Evolutionary conservation across 2,329 filamentous ascomycete genomes (phyloP), one percentile per base, ranked within the genome.

Genomic region (Cladosporium velox): DNA sequence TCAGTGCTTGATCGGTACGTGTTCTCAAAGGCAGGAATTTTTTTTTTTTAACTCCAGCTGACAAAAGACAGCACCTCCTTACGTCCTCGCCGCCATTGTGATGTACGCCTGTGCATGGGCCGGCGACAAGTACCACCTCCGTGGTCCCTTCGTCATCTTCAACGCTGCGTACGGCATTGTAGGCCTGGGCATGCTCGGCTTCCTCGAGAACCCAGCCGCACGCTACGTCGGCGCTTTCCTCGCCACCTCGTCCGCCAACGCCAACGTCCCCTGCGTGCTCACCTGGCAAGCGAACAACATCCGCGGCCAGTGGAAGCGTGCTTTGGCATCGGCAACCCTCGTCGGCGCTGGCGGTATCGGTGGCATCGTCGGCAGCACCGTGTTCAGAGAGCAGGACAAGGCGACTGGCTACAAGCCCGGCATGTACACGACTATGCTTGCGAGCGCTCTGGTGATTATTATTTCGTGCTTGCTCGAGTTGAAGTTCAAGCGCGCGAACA

Each of bases 251-350:
- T 71, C 70, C 38, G 70, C 67, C 66, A 77, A 77, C 58, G 71
- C 88, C 70, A 94, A 95, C 75, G 83, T 94, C 4, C 92, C 92
- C 0, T 83, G 87, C 1, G 83, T 87, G 55, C 87, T 96, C 81
- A 86, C 91, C 0, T 95, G 92, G 80, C 91, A 94, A 80, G 91
- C 91, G 51, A 95, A 94, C 79, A 96, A 96, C 78, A 90, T 96
- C 73, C 88, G 91, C 63, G 92, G 91, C 0, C 91, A 95, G 79
- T 96, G 91, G 91, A 96, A 94, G 81, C 87, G 92, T 58, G 91
- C 91, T 0, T 89, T 95, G 71, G 89, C 87, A 76, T 91, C 87
- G 67, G 90, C 91, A 2, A 90, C 88, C 0, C 84, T 94, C 2
- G 90, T 95, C 3, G 90, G 89, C 1, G 87, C 91, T 59, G 91